phyloP scores from a whole-genome alignment of 2,329 filamentous ascomycete species.

The Sporothrix humicola region DNA sequence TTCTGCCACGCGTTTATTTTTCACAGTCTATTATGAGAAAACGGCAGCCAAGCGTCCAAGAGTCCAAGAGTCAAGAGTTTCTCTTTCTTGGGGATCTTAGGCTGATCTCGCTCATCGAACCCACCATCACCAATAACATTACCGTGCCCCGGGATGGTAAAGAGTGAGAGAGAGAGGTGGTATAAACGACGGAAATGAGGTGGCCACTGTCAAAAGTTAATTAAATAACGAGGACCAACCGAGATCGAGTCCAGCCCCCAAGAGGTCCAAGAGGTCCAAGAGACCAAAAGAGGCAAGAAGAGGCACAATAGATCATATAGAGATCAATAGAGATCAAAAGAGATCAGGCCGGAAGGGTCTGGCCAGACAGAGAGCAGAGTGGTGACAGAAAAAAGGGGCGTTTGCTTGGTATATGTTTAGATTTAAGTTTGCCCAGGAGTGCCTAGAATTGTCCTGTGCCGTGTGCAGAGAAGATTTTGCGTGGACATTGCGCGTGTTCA shows the following conservation, averaged over 20 bases:
- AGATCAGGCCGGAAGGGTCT: background rate
- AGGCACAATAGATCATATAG: too few relatives aligned
- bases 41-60: too few relatives aligned
- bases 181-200: background rate
- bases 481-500: too few relatives aligned
- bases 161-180: too few relatives aligned
- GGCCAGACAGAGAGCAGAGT: background rate
- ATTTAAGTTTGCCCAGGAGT: constrained; percentile 4
- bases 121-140: background rate
- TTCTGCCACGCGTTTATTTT: constrained; percentile 16
- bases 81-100: background rate
- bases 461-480: too few relatives aligned
- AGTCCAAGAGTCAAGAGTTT: too few relatives aligned
- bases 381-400: background rate
- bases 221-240: background rate
- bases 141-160: background rate
- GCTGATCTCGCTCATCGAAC: constrained; percentile 2
- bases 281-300: too few relatives aligned
- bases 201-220: background rate
- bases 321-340: too few relatives aligned
- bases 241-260: background rate
- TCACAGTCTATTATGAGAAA: too few relatives aligned
- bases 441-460: background rate
- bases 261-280: too few relatives aligned
- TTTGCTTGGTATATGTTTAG: background rate